Evolutionary conservation across 768 basidiomycete species (phyloP), one percentile per base, ranked within the genome.

Genomic region (Panus rudis): DNA sequence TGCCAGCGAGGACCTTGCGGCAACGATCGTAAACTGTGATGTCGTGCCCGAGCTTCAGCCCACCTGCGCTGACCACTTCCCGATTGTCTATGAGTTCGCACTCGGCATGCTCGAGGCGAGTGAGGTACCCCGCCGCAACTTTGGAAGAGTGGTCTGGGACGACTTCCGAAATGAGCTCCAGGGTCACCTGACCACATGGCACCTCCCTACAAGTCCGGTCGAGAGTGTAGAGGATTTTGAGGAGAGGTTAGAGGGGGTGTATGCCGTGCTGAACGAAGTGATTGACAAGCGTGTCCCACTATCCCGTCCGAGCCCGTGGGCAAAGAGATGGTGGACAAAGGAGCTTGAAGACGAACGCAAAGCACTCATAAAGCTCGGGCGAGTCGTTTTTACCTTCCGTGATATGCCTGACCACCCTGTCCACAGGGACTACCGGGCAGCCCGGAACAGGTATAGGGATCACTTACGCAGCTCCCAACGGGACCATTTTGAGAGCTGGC

Each of bases 51-150:
- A 60, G 2, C 3, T 33, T 0, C 48, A 32, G 3, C 62, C 59
- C 0, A 32, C 53, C 0, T 41, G 44, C 1, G 62, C 71, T 3
- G 69, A 76, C 52, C 71, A 76, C 49, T 59, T 63, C 41, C 70
- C 66, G 0, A 67, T 76, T 7, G 21, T 35, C 16, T 16, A 20
- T 17, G 16, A 16, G 10, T 20, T 35, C 33, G 33, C n/a, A 7
- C 21, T 35, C 16, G 33, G 10, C 7, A 20, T 35, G 7, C 33
- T 17, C 33, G 33, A 7, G 16, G n/a, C 16, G 33, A 7, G 6
- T 20, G n/a, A 7, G n/a, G 33, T 7, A 17, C 23, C 39, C 1
- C 17, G 28, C 0, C 21, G 35, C 3, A 62, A 69, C 54, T 71
- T 60, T 42, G 17, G 54, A 1, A 23, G 28, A 6, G 51, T 55